A percentile compares a stretch with the other conserved stretches of the same genome.
phyloP scores from a whole-genome alignment of 768 basidiomycete genomes.

The Naganishia antarctica region DNA sequence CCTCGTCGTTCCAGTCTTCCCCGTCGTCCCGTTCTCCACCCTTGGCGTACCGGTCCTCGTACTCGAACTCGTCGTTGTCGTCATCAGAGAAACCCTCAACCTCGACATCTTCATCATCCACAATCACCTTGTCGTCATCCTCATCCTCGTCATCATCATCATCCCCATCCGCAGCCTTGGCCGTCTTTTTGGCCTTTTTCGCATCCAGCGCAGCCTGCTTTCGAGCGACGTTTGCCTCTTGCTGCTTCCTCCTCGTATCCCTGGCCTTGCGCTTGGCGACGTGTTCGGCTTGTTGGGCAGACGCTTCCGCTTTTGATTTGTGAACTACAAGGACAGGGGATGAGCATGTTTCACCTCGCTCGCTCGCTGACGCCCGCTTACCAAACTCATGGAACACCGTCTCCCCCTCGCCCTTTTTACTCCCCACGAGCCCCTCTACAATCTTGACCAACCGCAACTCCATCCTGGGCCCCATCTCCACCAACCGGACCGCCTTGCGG shows the following conservation, averaged over 20 bases:
- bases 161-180: conserved; percentile 27
- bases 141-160: conserved; percentile 35
- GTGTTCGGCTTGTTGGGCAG: conserved; percentile 65
- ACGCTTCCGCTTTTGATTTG: conserved; percentile 73
- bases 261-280: conserved; percentile 69
- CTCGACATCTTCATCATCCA: conserved; percentile 42
- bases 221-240: conserved; percentile 79
- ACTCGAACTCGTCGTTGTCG: conserved; percentile 50
- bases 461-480: conserved; percentile 93
- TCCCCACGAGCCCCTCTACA: conserved; percentile 81
- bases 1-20: conserved; percentile 43
- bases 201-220: conserved; percentile 59
- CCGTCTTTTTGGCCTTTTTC: conserved; percentile 35
- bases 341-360: too few species aligned
- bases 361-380: too few species aligned
- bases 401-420: conserved; percentile 66
- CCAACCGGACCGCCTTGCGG: conserved; percentile 80
- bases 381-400: conserved; percentile 94
- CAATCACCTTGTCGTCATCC: conserved; percentile 32
- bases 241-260: conserved; percentile 76
- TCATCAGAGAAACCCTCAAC: conserved; percentile 51
- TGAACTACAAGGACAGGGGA: conserved; percentile 64
- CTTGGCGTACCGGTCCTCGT: conserved; percentile 48
- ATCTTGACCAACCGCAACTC: conserved; percentile 91
- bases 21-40: conserved; percentile 41